Evolutionary conservation across 2,329 filamentous ascomycete genomes (phyloP), one percentile per base, ranked within the genome.

Genomic region (Botrytis galanthina): DNA sequence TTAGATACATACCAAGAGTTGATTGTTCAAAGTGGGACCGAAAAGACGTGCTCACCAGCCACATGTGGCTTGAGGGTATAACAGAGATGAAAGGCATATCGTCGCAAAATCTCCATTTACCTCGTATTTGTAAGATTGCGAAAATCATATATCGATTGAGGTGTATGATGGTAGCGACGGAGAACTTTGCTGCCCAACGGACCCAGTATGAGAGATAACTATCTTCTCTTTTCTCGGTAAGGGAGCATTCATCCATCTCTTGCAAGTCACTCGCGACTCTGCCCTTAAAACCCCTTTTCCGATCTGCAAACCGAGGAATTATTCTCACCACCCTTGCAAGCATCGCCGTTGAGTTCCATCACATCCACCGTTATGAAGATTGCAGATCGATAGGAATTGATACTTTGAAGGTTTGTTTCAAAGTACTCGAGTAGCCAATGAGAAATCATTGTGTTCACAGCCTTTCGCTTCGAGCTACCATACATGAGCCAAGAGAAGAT

Each of bases 31-130:
- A 54, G 64, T 67, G 32, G 64, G 4, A 67, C 32, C 35, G 3
- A 39, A 67, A 67, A 54, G 64, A 35, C 64, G 46, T 67, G 64
- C 46, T 67, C 64, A 54, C 46, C 26, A 67, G 64, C 64, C 64
- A 67, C 64, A 39, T 46, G 64, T 67, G 64, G 64, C 64, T 29
- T 54, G 39, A 46, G n/a, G 4, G 14, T 4, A 20, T 6, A 39
- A 39, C 3, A 37, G 26, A 22, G 59, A 37, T 14, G 20, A 26
- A 10, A 26, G 4, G 51, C 3, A 26, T 61, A 7, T 61, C 37
- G n/a, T 44, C 62, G 44, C 44, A 10, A 32, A 35, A 35, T 32
- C 12, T 9, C 9, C 29, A n/a, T 35, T 35, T 4, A 16, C 35
- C 32, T 46, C 22, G 20, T 44, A 66, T 48, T 29, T 46, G 18